Evolutionary conservation across 208 protist species (phyloP).

Genomic region (Acanthamoeba lenticulata): DNA sequence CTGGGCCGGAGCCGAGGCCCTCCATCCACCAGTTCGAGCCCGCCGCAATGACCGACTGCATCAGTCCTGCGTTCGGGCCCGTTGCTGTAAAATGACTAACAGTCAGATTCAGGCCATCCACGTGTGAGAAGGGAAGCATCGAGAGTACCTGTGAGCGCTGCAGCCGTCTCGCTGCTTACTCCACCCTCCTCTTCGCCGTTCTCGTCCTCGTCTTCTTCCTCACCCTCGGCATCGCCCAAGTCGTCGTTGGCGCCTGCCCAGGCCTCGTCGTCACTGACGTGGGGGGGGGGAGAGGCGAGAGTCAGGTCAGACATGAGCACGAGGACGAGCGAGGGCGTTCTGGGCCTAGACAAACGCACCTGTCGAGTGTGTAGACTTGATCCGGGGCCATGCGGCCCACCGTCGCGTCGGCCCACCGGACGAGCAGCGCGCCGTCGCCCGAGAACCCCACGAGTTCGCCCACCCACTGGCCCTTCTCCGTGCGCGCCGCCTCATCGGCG

Average conservation of each 20-base stretch:
- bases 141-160: not conserved
- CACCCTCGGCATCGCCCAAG: not conserved
- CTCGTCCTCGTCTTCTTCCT: not conserved
- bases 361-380: not conserved
- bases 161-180: not conserved
- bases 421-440: not conserved
- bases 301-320: not conserved
- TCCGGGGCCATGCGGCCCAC: not conserved
- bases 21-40: not conserved
- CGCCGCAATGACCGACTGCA: not conserved
- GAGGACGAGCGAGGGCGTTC: no score
- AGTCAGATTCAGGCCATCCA: no score
- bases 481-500: not conserved
- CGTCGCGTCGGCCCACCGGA: slow-evolving; percentile 1
- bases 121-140: no score
- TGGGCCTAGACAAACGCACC: not conserved
- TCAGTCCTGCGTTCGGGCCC: not conserved
- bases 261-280: not conserved
- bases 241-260: not conserved
- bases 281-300: not conserved
- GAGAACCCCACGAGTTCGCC: slow-evolving; percentile 9
- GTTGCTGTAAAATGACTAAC: not conserved
- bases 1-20: not conserved
- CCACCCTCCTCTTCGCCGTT: not conserved
- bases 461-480: not conserved